Conservation (phyloP, 1,284 basidiomycete species). For the Tylopilus orsonianus region DNA sequence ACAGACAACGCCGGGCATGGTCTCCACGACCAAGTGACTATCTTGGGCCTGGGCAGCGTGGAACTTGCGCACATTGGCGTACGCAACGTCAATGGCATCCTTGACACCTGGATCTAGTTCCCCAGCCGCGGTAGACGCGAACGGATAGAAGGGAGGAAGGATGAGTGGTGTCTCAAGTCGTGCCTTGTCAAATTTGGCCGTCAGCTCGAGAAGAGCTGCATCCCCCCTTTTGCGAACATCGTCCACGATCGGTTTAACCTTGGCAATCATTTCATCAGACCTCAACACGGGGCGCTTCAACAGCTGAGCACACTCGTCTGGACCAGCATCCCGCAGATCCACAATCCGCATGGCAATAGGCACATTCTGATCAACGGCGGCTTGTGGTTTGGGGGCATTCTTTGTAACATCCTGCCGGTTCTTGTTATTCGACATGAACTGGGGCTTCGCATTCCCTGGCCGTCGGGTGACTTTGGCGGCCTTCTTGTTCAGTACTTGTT, state of each 20-base stretch:
- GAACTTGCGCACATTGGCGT: constrained; percentile 90
- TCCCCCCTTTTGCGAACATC: constrained; percentile 86
- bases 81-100: constrained; percentile 88
- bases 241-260: constrained; percentile 94
- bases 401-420: constrained; percentile 29
- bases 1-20: constrained; percentile 97
- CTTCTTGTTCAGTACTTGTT: too few species aligned
- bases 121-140: constrained; percentile 53
- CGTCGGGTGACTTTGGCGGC: constrained; percentile 89
- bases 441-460: constrained; percentile 91
- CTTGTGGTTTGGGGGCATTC: constrained; percentile 25
- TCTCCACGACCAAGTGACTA: constrained; percentile 82
- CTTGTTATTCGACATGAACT: constrained; percentile 57
- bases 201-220: constrained; percentile 83
- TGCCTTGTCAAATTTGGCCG: constrained; percentile 91
- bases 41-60: constrained; percentile 82
- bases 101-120: constrained; percentile 64
- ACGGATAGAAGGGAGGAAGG: constrained; percentile 70
- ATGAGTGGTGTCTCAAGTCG: constrained; percentile 62
- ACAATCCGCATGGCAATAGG: constrained; percentile 78
- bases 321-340: constrained; percentile 54
- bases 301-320: constrained; percentile 63
- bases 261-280: constrained; percentile 92
- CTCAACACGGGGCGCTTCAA: constrained; percentile 90
- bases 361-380: constrained; percentile 36